A percentile compares a stretch with the other conserved stretches of the same genome.
phyloP scores from a whole-genome alignment of 2,329 filamentous ascomycete genomes.

The Colletotrichum sublineola region DNA sequence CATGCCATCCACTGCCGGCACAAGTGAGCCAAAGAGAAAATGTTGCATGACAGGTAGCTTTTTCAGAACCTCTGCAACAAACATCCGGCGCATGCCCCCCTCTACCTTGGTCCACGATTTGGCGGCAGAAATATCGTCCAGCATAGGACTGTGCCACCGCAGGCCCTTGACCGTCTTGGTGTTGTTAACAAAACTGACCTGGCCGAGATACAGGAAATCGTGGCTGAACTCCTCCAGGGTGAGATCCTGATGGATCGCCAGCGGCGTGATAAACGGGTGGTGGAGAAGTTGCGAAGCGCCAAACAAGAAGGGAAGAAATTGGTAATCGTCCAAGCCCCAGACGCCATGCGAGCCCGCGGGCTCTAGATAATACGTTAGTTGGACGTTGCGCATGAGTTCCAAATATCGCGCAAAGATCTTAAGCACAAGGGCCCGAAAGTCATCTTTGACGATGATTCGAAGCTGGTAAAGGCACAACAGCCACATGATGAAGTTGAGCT shows the following conservation, averaged over 20 bases:
- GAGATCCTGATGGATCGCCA: slow-evolving; percentile 88
- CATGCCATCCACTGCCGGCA: slow-evolving; percentile 88
- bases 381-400: slow-evolving; percentile 85
- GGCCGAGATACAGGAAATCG: slow-evolving; percentile 91
- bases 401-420: slow-evolving; percentile 87
- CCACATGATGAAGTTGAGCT: slow-evolving; percentile 98
- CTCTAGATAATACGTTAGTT: slow-evolving; percentile 95
- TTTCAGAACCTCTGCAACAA: slow-evolving; percentile 88
- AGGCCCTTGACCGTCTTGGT: slow-evolving; percentile 96
- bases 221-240: slow-evolving; percentile 86
- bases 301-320: slow-evolving; percentile 95
- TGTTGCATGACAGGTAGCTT: slow-evolving; percentile 99
- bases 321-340: slow-evolving; percentile 98
- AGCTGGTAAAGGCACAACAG: slow-evolving; percentile 93
- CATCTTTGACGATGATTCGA: slow-evolving; percentile 69
- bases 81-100: slow-evolving; percentile 96
- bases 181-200: slow-evolving; percentile 93
- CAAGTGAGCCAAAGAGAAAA: slow-evolving; percentile 89
- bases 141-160: slow-evolving; percentile 97
- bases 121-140: slow-evolving; percentile 94
- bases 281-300: slow-evolving; percentile 90
- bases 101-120: slow-evolving; percentile 95
- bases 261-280: slow-evolving; percentile 84
- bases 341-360: slow-evolving; percentile 97
- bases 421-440: slow-evolving; percentile 82